Conservation (phyloP, 352 stramenopile species). For the Pythium utonaiense region DNA sequence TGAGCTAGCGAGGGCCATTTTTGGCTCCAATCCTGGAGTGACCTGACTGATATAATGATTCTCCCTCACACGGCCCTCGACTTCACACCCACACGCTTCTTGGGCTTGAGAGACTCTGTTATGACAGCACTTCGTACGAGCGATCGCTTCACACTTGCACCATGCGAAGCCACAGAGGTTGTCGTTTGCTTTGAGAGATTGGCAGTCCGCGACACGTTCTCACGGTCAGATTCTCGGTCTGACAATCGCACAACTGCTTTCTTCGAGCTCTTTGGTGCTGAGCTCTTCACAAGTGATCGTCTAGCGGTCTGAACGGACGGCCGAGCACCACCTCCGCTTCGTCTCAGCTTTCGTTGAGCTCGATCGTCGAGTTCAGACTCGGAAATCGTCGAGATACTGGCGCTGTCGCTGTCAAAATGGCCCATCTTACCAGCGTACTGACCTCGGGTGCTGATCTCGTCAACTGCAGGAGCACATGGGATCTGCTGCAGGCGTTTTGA, state of each 20-base stretch:
- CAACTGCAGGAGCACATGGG: conserved; percentile 13
- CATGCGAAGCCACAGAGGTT: background rate
- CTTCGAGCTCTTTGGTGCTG: background rate
- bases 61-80: background rate
- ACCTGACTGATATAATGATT: background rate
- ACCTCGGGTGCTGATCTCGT: background rate
- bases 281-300: background rate
- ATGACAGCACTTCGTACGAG: background rate
- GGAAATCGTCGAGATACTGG: conserved; percentile 11
- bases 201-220: conserved; percentile 4
- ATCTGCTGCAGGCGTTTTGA: conserved; percentile 52
- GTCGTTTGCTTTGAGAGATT: background rate
- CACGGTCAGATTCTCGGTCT: background rate
- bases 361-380: conserved; percentile 12
- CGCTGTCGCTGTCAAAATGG: conserved; percentile 4
- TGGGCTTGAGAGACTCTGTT: background rate
- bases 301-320: too few species aligned
- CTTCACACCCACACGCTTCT: background rate
- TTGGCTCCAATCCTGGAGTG: background rate
- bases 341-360: background rate
- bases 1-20: background rate
- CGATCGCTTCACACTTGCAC: background rate
- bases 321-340: background rate
- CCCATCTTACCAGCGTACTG: background rate
- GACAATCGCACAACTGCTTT: background rate